Evolutionary conservation across 805 yeast genomes (phyloP).

Genomic region (Pichia insulana): DNA sequence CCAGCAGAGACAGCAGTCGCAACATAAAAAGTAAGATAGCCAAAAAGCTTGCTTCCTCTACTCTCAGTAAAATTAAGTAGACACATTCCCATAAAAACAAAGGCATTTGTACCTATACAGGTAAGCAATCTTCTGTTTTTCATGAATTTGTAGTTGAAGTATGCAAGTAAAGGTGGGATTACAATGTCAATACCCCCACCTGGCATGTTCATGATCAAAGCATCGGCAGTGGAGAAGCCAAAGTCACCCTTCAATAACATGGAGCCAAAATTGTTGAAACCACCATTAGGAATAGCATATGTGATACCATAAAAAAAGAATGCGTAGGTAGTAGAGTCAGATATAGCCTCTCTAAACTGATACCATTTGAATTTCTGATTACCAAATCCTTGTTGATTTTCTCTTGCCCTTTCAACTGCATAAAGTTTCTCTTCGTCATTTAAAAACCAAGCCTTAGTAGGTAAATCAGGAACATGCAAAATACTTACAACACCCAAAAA

Average conservation of each 20-base stretch:
- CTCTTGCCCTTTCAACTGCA: constrained; percentile 24
- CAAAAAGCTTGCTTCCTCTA: constrained; percentile 20
- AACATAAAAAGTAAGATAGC: constrained; percentile 18
- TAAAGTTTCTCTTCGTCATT: constrained; percentile 30
- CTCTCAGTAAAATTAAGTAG: constrained; percentile 25
- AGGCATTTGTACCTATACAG: constrained; percentile 16
- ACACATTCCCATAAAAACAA: constrained; percentile 24
- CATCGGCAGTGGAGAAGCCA: constrained; percentile 11
- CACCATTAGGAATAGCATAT: constrained; percentile 50
- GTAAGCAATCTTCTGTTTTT: constrained; percentile 16
- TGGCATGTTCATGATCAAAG: constrained; percentile 14
- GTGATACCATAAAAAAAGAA: constrained; percentile 38
- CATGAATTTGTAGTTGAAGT: background rate
- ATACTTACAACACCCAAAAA: constrained; percentile 38
- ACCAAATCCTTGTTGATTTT: constrained; percentile 31
- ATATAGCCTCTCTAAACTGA: constrained; percentile 48
- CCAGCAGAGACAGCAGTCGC: constrained; percentile 21
- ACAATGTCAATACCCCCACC: constrained; percentile 18
- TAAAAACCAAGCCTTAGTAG: constrained; percentile 28
- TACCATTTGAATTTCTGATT: constrained; percentile 33
- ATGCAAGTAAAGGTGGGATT: constrained; percentile 9
- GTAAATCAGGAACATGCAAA: constrained; percentile 32
- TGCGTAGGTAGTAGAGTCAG: constrained; percentile 44
- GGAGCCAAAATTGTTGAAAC: too few relatives aligned
- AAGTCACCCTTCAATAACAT: constrained; percentile 18